A percentile compares a stretch with the other conserved stretches of the same genome.
Evolutionary conservation across 1,284 basidiomycete genomes (phyloP).

Genomic region (Thecaphora thlaspeos): DNA sequence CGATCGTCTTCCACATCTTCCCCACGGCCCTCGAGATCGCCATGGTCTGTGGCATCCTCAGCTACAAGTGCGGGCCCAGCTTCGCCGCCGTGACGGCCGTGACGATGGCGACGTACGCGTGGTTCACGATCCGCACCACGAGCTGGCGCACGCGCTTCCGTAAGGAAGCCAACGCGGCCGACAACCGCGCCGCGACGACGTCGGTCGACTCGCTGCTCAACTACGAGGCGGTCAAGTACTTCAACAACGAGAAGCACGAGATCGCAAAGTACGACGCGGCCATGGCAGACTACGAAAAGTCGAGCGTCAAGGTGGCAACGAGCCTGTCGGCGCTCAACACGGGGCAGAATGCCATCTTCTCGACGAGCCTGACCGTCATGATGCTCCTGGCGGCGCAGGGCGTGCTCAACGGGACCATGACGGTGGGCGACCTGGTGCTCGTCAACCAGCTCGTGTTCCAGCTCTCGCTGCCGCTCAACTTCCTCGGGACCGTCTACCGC

Average conservation of each 20-base stretch:
- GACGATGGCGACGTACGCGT: slow-evolving; percentile 88
- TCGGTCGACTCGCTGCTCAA: slow-evolving; percentile 96
- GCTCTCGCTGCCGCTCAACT: slow-evolving; percentile 90
- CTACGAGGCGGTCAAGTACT: slow-evolving; percentile 98
- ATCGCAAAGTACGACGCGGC: slow-evolving; percentile 88
- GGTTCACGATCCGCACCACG: slow-evolving; percentile 95
- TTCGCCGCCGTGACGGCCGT: slow-evolving; percentile 86
- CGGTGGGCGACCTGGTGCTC: slow-evolving; percentile 95
- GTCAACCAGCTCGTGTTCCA: slow-evolving; percentile 99
- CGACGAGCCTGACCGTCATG: slow-evolving; percentile 83
- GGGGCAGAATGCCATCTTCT: slow-evolving; percentile 95
- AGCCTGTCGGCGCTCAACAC: slow-evolving; percentile 90
- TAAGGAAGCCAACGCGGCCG: slow-evolving; percentile 89
- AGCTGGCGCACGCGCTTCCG: slow-evolving; percentile 96
- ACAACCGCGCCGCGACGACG: slow-evolving; percentile 90
- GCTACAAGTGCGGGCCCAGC: slow-evolving; percentile 94
- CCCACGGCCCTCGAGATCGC: slow-evolving; percentile 94
- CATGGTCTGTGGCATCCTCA: slow-evolving; percentile 94
- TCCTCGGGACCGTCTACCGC: slow-evolving; percentile 93
- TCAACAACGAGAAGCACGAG: slow-evolving; percentile 94
- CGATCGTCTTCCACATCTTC: slow-evolving; percentile 90
- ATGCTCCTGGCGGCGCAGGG: slow-evolving; percentile 97
- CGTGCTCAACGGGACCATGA: slow-evolving; percentile 91
- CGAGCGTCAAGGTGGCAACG: slow-evolving; percentile 91
- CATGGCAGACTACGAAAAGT: slow-evolving; percentile 81